Evolutionary conservation across 1,139 yeast species (phyloP).

Genomic region (Taphrina deformans): DNA sequence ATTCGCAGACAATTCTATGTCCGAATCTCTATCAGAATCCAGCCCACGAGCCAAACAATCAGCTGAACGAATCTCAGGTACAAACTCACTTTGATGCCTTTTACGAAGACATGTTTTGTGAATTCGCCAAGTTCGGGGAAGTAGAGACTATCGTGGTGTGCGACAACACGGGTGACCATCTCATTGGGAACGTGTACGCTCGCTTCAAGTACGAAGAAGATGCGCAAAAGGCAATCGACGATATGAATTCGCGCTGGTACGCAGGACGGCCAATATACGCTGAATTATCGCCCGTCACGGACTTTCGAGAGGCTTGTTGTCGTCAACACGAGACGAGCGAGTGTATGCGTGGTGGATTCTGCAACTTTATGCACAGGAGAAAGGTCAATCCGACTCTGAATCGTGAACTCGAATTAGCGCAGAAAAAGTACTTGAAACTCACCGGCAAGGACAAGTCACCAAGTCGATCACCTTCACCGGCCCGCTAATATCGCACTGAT

Average conservation of each 20-base stretch:
- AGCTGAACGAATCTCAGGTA: constrained; percentile 48
- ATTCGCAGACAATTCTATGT: constrained; percentile 65
- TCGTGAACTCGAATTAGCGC: constrained; percentile 48
- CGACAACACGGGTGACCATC: constrained; percentile 77
- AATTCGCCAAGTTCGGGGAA: constrained; percentile 61
- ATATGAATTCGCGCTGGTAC: constrained; percentile 78
- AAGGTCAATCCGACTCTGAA: constrained; percentile 55
- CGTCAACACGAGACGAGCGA: constrained; percentile 61
- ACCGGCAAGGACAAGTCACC: constrained; percentile 40
- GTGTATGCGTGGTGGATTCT: constrained; percentile 76
- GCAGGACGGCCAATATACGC: constrained; percentile 76
- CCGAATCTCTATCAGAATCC: constrained; percentile 74
- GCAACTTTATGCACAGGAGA: constrained; percentile 83
- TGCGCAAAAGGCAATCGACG: constrained; percentile 62
- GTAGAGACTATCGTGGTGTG: constrained; percentile 70
- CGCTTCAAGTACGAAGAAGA: constrained; percentile 56
- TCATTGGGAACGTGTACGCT: constrained; percentile 82
- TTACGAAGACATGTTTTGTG: constrained; percentile 71
- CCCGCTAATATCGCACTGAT: not conserved
- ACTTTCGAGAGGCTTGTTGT: constrained; percentile 73
- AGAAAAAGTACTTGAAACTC: constrained; percentile 42
- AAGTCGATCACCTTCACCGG: constrained; percentile 35
- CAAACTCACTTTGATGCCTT: constrained; percentile 62
- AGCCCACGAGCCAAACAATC: constrained; percentile 41
- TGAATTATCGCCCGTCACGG: constrained; percentile 74